phyloP scores from a whole-genome alignment of 768 basidiomycete genomes.

The Dictyophora rubrovolvata region DNA sequence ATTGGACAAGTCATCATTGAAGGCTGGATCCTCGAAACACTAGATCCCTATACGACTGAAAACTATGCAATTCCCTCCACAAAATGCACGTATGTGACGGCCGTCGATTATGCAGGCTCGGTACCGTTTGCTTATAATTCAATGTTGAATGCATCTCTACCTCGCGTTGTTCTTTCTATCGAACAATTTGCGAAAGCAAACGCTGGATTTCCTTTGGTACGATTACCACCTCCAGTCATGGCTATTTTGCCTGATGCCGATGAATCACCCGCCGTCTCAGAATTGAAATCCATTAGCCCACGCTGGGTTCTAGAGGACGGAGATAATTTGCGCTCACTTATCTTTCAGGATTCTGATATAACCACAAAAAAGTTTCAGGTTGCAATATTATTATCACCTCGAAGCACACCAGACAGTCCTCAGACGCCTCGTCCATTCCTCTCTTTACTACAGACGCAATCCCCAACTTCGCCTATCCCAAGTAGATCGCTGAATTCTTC shows the following conservation, averaged over 20 bases:
- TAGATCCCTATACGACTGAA: constrained; percentile 91
- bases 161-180: constrained; percentile 59
- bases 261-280: neutral
- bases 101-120: constrained; percentile 78
- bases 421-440: neutral
- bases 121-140: constrained; percentile 80
- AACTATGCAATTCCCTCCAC: constrained; percentile 93
- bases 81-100: constrained; percentile 71
- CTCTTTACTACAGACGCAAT: neutral
- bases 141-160: constrained; percentile 71
- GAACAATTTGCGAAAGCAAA: constrained; percentile 63
- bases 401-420: neutral
- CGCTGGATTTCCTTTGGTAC: constrained; percentile 55
- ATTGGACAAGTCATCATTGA: constrained; percentile 79
- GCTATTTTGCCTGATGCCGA: constrained; percentile 8
- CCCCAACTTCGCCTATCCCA: constrained; percentile 12
- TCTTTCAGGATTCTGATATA: constrained; percentile 7
- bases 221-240: constrained; percentile 57
- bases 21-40: constrained; percentile 92
- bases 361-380: constrained; percentile 6
- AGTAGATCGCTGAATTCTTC: constrained; percentile 5
- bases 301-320: constrained; percentile 11
- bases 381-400: constrained; percentile 18
- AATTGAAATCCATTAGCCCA: neutral
- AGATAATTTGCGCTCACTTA: constrained; percentile 7